These are phyloP conservation scores for Adansonia grandidieri DNA, from an alignment of 441 rosid genomes.

Conservation along the genomic window DNA sequence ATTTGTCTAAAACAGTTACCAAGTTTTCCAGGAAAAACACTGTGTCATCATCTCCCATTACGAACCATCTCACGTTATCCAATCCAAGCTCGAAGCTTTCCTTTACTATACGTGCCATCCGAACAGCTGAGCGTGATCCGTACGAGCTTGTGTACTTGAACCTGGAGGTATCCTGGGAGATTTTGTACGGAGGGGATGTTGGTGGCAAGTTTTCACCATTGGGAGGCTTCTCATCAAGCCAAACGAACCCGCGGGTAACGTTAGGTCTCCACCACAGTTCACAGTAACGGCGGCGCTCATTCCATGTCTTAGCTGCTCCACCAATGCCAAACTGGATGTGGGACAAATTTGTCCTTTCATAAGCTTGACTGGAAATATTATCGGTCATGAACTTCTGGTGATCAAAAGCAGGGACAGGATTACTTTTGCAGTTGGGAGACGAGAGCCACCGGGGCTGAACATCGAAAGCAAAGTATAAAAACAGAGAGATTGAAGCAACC, in stretches of 20 bases:
- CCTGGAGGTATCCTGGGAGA: slow-evolving; percentile 68
- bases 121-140: slow-evolving; percentile 76
- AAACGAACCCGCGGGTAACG: slow-evolving; percentile 65
- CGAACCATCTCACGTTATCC: slow-evolving; percentile 77
- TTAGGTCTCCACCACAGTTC: slow-evolving; percentile 83
- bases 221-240: slow-evolving; percentile 71
- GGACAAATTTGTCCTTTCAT: slow-evolving; percentile 50
- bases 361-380: slow-evolving; percentile 3
- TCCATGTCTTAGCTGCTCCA: slow-evolving; percentile 83
- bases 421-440: slow-evolving; percentile 39
- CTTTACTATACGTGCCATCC: slow-evolving; percentile 76
- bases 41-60: slow-evolving; percentile 91
- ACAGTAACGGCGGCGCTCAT: slow-evolving; percentile 56
- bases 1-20: slow-evolving; percentile 55
- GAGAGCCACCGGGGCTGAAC: slow-evolving; percentile 27
- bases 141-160: slow-evolving; percentile 65
- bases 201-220: slow-evolving; percentile 38
- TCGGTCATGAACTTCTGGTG: slow-evolving; percentile 28
- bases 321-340: slow-evolving; percentile 77
- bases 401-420: background rate
- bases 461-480: slow-evolving; percentile 46
- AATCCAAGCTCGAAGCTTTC: slow-evolving; percentile 69
- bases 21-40: slow-evolving; percentile 77
- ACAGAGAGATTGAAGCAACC: slow-evolving; percentile 48
- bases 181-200: slow-evolving; percentile 55